Conservation (phyloP, 2,329 filamentous ascomycete genomes). For the Metarhizium guizhouense region DNA sequence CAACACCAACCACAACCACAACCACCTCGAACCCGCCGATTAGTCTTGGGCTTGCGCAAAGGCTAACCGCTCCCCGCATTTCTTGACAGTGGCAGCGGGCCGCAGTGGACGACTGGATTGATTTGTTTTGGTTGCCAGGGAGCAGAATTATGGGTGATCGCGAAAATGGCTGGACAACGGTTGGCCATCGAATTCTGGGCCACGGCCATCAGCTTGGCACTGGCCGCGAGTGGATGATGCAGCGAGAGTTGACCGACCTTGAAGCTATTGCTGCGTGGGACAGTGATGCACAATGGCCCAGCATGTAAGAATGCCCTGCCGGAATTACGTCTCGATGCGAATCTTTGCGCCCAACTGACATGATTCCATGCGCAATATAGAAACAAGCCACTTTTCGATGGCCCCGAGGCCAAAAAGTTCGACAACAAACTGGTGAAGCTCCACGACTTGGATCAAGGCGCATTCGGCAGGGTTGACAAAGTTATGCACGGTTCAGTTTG, state of each 20-base stretch:
- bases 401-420: constrained; percentile 24
- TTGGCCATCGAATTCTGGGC: constrained; percentile 17
- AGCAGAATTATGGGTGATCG: constrained; percentile 18
- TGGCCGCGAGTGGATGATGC: constrained; percentile 16
- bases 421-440: constrained; percentile 21
- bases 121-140: neutral
- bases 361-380: constrained; percentile 9
- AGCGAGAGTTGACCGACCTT: constrained; percentile 21
- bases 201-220: constrained; percentile 8
- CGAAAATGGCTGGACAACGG: constrained; percentile 22
- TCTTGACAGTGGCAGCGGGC: neutral
- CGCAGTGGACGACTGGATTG: neutral
- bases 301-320: constrained; percentile 17
- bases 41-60: neutral
- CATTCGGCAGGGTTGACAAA: constrained; percentile 35
- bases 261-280: constrained; percentile 22
- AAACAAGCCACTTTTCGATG: constrained; percentile 20
- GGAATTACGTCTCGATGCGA: neutral
- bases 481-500: constrained; percentile 31
- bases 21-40: neutral
- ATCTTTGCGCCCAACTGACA: neutral
- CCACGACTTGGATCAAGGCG: constrained; percentile 31
- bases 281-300: constrained; percentile 23
- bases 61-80: neutral
- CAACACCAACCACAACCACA: neutral